Percentiles rank a stretch among this genome's conserved stretches.
Conservation (phyloP, 208 protist species). For the Acanthamoeba healyi region DNA sequence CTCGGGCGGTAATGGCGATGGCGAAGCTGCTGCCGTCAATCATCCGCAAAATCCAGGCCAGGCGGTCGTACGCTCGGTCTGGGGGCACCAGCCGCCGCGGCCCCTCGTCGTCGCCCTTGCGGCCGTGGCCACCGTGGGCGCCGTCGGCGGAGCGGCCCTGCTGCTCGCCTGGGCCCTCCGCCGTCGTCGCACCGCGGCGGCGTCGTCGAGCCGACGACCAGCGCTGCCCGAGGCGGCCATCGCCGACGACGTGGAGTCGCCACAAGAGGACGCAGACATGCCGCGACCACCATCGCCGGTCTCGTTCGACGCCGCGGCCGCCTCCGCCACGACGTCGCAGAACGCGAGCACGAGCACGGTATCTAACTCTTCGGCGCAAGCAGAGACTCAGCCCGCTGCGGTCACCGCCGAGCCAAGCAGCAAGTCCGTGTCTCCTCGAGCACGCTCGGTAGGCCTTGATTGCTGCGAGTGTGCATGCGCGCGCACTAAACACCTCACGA, state of each 20-base stretch:
- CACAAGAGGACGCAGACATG: no score
- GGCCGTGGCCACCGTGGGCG: slow-evolving; percentile 2
- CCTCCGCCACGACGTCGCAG: not conserved
- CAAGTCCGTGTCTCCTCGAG: not conserved
- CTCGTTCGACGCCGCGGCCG: no score
- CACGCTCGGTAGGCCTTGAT: not conserved
- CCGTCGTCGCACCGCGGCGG: not conserved
- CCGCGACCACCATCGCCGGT: no score
- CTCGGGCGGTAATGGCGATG: not conserved
- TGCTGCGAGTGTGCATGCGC: no score
- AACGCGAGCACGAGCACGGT: no score
- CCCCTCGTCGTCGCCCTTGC: not conserved
- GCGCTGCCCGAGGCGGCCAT: no score
- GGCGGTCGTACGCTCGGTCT: no score
- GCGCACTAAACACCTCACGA: no score
- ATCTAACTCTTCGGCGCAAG: no score
- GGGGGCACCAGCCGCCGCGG: not conserved
- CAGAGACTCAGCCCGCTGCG: not conserved
- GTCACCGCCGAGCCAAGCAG: not conserved
- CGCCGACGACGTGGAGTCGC: not conserved
- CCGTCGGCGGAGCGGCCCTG: slow-evolving; percentile 3
- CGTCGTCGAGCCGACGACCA: no score
- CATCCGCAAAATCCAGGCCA: not conserved
- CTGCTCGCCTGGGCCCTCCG: slow-evolving; percentile 10
- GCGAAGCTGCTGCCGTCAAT: no score